Evolutionary conservation across 2,329 filamentous ascomycete species (phyloP).

Genomic region (Hypocreales sp.): DNA sequence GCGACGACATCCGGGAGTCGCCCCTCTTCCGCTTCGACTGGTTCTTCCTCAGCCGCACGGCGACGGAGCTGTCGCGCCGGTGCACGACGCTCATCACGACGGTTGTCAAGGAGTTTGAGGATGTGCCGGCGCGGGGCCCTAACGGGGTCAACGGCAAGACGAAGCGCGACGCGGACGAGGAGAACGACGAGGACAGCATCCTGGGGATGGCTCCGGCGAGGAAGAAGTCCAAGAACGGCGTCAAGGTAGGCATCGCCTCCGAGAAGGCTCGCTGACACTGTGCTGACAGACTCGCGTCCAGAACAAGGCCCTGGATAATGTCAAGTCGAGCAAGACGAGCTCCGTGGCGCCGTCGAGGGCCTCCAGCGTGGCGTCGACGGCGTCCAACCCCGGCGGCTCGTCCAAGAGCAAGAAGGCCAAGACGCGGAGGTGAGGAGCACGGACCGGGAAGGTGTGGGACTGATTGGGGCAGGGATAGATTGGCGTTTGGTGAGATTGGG

Average conservation of each 20-base stretch:
- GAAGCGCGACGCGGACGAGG: constrained; percentile 65
- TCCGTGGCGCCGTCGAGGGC: constrained; percentile 70
- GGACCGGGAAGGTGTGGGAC: too few species aligned
- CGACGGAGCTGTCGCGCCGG: constrained; percentile 78
- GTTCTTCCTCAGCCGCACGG: constrained; percentile 95
- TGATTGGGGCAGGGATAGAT: too few species aligned
- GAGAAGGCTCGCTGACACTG: constrained; percentile 2
- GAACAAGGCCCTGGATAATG: constrained; percentile 87
- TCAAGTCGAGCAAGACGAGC: constrained; percentile 67
- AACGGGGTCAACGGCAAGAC: constrained; percentile 51
- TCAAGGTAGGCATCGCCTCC: constrained; percentile 47
- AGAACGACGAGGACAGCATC: constrained; percentile 71
- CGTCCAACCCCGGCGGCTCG: constrained; percentile 34
- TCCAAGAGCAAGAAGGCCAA: constrained; percentile 30
- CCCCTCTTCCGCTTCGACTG: constrained; percentile 96
- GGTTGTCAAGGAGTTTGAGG: constrained; percentile 88
- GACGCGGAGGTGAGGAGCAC: too few species aligned
- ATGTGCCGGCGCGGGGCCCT: constrained; percentile 33
- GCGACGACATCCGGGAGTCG: constrained; percentile 91
- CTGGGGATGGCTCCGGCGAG: constrained; percentile 73
- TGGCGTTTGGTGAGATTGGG: too few species aligned
- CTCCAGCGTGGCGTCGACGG: constrained; percentile 71
- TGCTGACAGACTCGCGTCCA: too few species aligned
- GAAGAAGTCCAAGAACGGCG: constrained; percentile 84
- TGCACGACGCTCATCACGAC: constrained; percentile 92